phyloP scores from a whole-genome alignment of 805 yeast genomes.

The Yarrowia hollandica region DNA sequence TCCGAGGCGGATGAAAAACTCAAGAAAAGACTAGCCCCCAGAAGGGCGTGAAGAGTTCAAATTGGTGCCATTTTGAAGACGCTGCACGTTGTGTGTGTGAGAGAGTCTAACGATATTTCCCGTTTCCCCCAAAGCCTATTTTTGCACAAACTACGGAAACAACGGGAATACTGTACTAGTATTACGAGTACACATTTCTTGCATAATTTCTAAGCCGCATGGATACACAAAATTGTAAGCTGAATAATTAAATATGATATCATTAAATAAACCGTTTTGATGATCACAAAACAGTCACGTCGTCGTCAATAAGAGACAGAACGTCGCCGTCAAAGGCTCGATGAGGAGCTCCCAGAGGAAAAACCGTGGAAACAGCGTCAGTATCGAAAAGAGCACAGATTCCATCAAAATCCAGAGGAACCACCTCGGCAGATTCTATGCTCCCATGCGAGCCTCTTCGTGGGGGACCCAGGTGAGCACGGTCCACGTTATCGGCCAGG shows the following conservation, averaged over 20 bases:
- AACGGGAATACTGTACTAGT: too few relatives aligned
- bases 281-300: not conserved
- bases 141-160: too few relatives aligned
- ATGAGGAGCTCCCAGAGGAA: constrained; percentile 20
- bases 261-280: not conserved
- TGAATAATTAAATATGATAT: not conserved
- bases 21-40: too few relatives aligned
- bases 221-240: too few relatives aligned
- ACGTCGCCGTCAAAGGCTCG: constrained; percentile 12
- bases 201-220: too few relatives aligned
- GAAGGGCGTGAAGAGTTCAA: too few relatives aligned
- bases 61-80: too few relatives aligned
- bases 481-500: constrained; percentile 16
- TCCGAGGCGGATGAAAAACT: too few relatives aligned
- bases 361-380: not conserved
- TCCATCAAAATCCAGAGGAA: not conserved
- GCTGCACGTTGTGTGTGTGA: too few relatives aligned
- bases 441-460: constrained; percentile 15
- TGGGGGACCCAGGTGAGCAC: constrained; percentile 16
- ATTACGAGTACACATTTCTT: too few relatives aligned
- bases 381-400: constrained; percentile 3
- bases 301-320: constrained; percentile 15
- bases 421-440: constrained; percentile 17
- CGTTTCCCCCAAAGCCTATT: too few relatives aligned
- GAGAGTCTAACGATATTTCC: too few relatives aligned